A percentile compares a stretch with the other conserved stretches of the same genome.
Evolutionary conservation across 164 flowering plant genomes (phyloP).

Genomic region (Vitis rupestris): DNA sequence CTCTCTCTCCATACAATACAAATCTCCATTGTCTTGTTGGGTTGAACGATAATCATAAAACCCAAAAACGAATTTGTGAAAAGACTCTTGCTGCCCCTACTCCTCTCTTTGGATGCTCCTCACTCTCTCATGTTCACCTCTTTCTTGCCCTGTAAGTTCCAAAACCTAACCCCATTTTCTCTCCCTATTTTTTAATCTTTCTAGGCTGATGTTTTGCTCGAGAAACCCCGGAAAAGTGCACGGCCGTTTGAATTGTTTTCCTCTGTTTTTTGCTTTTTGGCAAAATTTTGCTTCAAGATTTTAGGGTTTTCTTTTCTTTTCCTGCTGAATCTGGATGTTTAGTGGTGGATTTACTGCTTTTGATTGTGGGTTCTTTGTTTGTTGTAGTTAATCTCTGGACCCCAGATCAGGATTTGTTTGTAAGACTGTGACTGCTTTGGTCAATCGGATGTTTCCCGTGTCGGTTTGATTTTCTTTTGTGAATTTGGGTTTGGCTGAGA

Average conservation of each 20-base stretch:
- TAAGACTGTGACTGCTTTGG: not conserved
- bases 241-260: not conserved
- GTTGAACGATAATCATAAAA: too few species aligned
- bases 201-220: not conserved
- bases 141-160: not conserved
- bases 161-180: not conserved
- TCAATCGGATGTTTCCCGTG: not conserved
- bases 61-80: too few species aligned
- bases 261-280: not conserved
- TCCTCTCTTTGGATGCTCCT: too few species aligned
- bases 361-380: too few species aligned
- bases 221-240: not conserved
- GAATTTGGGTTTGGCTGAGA: too few species aligned
- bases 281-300: not conserved
- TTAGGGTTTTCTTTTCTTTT: too few species aligned
- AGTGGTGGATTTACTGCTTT: too few species aligned
- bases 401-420: not conserved
- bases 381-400: not conserved
- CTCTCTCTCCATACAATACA: too few species aligned
- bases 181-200: not conserved
- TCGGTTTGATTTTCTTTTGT: constrained; percentile 3
- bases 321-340: too few species aligned
- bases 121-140: not conserved
- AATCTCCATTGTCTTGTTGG: too few species aligned
- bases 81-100: too few species aligned